Conservation (phyloP, 163 green algal species). For the Coccomyxa subellipsoidea region DNA sequence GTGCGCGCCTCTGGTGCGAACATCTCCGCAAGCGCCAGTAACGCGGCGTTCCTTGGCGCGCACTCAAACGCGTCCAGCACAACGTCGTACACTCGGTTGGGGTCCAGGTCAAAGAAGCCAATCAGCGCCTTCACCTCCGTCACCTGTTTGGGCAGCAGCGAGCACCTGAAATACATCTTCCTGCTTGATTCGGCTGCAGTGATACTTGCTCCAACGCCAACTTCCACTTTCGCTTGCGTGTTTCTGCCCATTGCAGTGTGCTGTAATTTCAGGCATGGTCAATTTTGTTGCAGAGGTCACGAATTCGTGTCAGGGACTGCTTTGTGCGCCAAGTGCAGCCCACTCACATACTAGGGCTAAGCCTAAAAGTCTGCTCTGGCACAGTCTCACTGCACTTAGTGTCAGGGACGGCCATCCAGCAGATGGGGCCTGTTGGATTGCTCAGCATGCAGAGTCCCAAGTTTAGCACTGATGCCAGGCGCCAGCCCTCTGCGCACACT, state of each 20-base stretch:
- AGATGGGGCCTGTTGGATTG: too few relatives aligned
- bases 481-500: too few relatives aligned
- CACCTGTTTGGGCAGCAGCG: conserved; percentile 19
- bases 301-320: background rate
- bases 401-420: too few relatives aligned
- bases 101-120: conserved; percentile 83
- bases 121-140: conserved; percentile 59
- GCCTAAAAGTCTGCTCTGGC: too few relatives aligned
- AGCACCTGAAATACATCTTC: background rate
- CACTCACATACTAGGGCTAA: too few relatives aligned
- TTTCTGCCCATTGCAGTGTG: background rate
- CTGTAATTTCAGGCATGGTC: too few relatives aligned
- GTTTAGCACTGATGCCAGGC: too few relatives aligned
- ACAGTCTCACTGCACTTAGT: too few relatives aligned
- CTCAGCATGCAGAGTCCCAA: too few relatives aligned
- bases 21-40: conserved; percentile 39
- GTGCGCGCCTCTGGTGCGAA: conserved; percentile 54
- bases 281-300: background rate
- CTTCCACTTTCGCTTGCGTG: background rate
- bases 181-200: background rate
- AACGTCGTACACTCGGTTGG: conserved; percentile 78
- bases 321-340: background rate
- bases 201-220: background rate
- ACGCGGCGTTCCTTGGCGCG: conserved; percentile 44
- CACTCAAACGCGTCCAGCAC: conserved; percentile 65